Evolutionary conservation across 768 basidiomycete species (phyloP), one percentile per base, ranked within the genome.

Genomic region (Scleroderma bovista): DNA sequence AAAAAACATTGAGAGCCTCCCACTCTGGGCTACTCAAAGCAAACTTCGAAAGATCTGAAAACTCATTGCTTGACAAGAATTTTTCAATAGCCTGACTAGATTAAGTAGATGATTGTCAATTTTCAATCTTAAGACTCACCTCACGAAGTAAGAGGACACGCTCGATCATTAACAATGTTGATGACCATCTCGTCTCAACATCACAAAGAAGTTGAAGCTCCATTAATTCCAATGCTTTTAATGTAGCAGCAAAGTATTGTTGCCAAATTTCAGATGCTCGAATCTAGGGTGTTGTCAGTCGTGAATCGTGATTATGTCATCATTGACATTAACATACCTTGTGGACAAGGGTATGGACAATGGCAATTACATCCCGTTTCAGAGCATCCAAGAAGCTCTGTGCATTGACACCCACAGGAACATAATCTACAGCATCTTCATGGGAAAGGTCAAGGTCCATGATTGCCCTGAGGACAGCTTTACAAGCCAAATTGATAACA

Each of bases 141-240:
- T 53, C 48, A 32, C 57, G 55, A 29, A 67, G 57, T 33, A 59
- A 31, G 20, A 69, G 44, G 12, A 59, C 62, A 7, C 62, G 51
- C 16, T 64, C 55, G 43, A 66, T 60, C 66, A 68, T 68, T 0
- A 63, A 47, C 12, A 59, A 47, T 6, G 67, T 62, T 16, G 65
- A 69, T 12, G 62, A 67, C 68, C 68, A 70, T 2, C 59, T 44
- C 16, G 62, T 63, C 17, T 52, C 51, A 39, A 70, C 60, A 52
- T 69, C 64, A 3, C 54, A 51, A 33, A 70, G 46, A 3, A 70
- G 62, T 44, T 70, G 60, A 17, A 64, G 57, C 20, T 60, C 54
- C 20, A 51, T 41, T 19, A 42, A 32, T 33, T 46, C 33, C 13
- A 46, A 22, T 29, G 26, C 45, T 22, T 22, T 53, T 17, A 58